phyloP scores from a whole-genome alignment of 148 eudicot genomes.

The Limonium bicolor region DNA sequence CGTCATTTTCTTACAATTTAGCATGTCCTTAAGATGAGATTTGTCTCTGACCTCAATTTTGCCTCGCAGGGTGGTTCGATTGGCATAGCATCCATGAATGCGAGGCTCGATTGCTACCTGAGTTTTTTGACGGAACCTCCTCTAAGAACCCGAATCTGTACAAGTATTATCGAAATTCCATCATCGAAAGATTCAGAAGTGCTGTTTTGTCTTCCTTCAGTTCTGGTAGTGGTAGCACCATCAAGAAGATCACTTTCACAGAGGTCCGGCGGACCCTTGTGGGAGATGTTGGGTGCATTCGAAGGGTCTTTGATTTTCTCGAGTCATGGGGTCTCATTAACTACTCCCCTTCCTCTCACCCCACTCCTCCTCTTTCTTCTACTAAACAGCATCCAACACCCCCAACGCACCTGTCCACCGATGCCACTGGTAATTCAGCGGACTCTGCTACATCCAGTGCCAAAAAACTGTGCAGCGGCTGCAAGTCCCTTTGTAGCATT shows the following conservation, averaged over 20 bases:
- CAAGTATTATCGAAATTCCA: constrained; percentile 70
- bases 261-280: constrained; percentile 60
- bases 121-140: constrained; percentile 72
- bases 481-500: constrained; percentile 61
- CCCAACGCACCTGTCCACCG: neutral
- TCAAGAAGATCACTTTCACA: constrained; percentile 53
- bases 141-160: constrained; percentile 64
- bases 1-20: too few relatives aligned
- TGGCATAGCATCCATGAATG: constrained; percentile 57
- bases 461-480: constrained; percentile 58
- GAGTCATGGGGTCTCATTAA: constrained; percentile 94
- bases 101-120: constrained; percentile 56
- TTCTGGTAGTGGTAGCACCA: constrained; percentile 46
- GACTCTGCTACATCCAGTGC: constrained; percentile 9
- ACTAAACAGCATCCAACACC: neutral
- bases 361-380: constrained; percentile 1
- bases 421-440: constrained; percentile 1
- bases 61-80: constrained; percentile 72
- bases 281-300: constrained; percentile 76
- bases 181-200: constrained; percentile 39
- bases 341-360: constrained; percentile 35
- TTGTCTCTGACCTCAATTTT: too few relatives aligned
- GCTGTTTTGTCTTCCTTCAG: too few relatives aligned
- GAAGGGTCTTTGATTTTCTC: constrained; percentile 79
- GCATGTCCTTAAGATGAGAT: too few relatives aligned